Percentiles rank a stretch among this genome's conserved stretches.
phyloP scores from a whole-genome alignment of 2,329 filamentous ascomycete genomes.

The Aspergillus ibericus region DNA sequence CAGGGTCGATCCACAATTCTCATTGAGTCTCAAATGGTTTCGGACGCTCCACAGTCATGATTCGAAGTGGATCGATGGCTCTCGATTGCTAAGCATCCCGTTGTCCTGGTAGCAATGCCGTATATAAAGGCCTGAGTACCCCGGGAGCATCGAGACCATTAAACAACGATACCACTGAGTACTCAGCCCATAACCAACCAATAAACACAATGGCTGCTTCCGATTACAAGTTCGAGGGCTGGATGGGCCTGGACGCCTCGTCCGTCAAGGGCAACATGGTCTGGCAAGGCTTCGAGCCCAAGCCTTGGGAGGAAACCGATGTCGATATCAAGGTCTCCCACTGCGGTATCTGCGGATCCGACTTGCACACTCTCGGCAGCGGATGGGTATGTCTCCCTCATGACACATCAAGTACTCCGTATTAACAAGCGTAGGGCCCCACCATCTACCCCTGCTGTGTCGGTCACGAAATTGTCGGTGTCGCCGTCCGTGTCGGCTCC shows the following conservation, averaged over 20 bases:
- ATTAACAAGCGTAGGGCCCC: constrained; percentile 24
- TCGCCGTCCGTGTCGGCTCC: constrained; percentile 57
- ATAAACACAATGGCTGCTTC: constrained; percentile 26
- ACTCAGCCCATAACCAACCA: background rate
- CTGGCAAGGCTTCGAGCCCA: constrained; percentile 60
- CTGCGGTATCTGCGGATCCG: constrained; percentile 65
- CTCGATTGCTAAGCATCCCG: constrained; percentile 6
- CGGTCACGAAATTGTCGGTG: constrained; percentile 66
- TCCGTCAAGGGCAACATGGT: constrained; percentile 55
- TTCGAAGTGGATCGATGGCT: background rate
- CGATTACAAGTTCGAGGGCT: constrained; percentile 57
- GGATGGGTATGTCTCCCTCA: constrained; percentile 37
- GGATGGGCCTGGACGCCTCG: constrained; percentile 53
- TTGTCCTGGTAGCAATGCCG: background rate
- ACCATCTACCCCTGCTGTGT: constrained; percentile 51
- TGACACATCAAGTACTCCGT: too few species aligned
- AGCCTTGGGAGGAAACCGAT: constrained; percentile 64
- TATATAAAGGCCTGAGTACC: constrained; percentile 13
- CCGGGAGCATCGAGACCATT: constrained; percentile 5
- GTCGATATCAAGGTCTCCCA: constrained; percentile 64
- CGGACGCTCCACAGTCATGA: background rate
- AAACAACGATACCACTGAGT: background rate
- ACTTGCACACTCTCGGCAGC: constrained; percentile 58
- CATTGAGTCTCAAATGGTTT: background rate
- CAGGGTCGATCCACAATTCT: background rate